Evolutionary conservation across 352 stramenopile genomes (phyloP).

Genomic region (Aphanomyces euteiches): DNA sequence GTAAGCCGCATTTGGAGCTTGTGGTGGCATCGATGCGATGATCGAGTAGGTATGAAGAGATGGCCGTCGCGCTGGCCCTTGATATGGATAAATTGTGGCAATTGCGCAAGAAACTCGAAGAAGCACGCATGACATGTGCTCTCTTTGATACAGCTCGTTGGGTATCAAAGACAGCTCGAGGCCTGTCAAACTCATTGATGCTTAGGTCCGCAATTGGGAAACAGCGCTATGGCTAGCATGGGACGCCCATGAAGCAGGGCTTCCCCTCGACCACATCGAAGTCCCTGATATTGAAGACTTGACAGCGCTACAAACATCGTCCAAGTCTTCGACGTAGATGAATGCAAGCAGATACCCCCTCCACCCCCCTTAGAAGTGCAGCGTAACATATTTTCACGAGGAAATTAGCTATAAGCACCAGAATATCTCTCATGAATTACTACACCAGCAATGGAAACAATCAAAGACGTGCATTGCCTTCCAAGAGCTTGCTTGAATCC

Average conservation of each 20-base stretch:
- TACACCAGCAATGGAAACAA: neutral
- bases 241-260: conserved; percentile 65
- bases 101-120: conserved; percentile 65
- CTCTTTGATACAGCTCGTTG: conserved; percentile 81
- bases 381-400: neutral
- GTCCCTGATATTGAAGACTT: conserved; percentile 72
- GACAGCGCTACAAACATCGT: neutral
- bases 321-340: neutral
- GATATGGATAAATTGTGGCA: conserved; percentile 82
- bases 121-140: conserved; percentile 55
- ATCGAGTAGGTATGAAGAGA: conserved; percentile 76
- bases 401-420: neutral
- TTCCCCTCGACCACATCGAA: conserved; percentile 69
- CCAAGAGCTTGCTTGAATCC: neutral
- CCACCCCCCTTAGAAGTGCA: too few relatives aligned
- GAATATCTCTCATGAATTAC: too few relatives aligned
- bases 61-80: conserved; percentile 83
- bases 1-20: neutral
- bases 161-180: conserved; percentile 32
- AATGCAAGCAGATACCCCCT: neutral
- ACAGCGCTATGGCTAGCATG: conserved; percentile 60
- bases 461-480: neutral
- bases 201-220: conserved; percentile 81
- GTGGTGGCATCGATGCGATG: too few relatives aligned
- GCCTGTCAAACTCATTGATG: conserved; percentile 33